Conservation (phyloP, 345 rosid genomes). For the Microcos paniculata region DNA sequence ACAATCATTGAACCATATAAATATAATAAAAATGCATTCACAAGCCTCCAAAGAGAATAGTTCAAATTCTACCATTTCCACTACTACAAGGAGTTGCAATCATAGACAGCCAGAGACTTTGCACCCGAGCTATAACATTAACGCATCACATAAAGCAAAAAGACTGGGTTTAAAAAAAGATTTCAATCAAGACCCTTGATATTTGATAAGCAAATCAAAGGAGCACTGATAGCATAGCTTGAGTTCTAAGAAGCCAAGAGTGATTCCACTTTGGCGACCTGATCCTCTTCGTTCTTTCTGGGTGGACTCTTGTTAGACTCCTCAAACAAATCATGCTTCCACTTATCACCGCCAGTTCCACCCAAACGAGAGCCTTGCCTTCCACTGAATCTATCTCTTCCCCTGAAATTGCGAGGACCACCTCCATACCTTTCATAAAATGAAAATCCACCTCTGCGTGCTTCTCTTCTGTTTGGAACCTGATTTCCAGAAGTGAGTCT, state of each 20-base stretch:
- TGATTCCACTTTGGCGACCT: constrained; percentile 85
- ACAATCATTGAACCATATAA: background rate
- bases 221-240: background rate
- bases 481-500: constrained; percentile 43
- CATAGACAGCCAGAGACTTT: background rate
- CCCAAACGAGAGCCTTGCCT: constrained; percentile 46
- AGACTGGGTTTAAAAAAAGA: background rate
- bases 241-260: constrained; percentile 59
- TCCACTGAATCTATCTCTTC: constrained; percentile 53
- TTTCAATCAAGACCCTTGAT: background rate
- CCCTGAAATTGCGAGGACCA: constrained; percentile 40
- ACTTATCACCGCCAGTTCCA: constrained; percentile 58
- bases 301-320: constrained; percentile 76
- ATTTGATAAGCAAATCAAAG: background rate
- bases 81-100: constrained; percentile 4
- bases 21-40: background rate
- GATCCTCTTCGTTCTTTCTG: constrained; percentile 78
- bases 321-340: constrained; percentile 92
- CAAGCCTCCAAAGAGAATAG: background rate
- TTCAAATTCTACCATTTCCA: background rate
- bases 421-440: constrained; percentile 49
- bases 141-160: background rate
- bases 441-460: constrained; percentile 32
- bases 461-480: constrained; percentile 46
- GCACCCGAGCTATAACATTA: background rate